phyloP scores from a whole-genome alignment of 768 basidiomycete genomes.

The Lanmaoa pseudosensibilis region DNA sequence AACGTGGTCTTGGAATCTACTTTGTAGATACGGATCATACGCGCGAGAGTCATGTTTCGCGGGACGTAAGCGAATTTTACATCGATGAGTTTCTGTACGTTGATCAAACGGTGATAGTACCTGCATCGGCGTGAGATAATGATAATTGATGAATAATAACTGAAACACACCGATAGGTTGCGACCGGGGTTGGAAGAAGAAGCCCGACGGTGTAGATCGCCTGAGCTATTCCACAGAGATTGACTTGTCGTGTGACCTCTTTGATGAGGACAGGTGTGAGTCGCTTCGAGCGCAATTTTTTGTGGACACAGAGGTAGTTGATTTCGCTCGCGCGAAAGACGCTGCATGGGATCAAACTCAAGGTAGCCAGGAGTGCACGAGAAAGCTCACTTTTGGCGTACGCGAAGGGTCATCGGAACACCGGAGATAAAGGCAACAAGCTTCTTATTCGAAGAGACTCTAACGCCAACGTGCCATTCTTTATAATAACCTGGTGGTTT shows the following conservation, averaged over 20 bases:
- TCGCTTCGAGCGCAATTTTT: constrained; percentile 94
- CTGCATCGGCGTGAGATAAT: constrained; percentile 38
- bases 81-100: constrained; percentile 89
- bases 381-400: constrained; percentile 71
- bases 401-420: constrained; percentile 82
- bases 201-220: constrained; percentile 96
- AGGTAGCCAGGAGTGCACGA: neutral
- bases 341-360: constrained; percentile 39
- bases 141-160: neutral
- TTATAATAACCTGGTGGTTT: constrained; percentile 90
- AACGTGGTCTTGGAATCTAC: constrained; percentile 52
- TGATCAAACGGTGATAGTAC: constrained; percentile 90
- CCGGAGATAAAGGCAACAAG: constrained; percentile 97
- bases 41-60: constrained; percentile 84
- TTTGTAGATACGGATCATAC: constrained; percentile 79
- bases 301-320: constrained; percentile 97
- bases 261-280: constrained; percentile 96
- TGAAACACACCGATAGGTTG: constrained; percentile 69
- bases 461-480: constrained; percentile 96
- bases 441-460: constrained; percentile 87
- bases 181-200: constrained; percentile 89
- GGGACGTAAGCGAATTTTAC: constrained; percentile 88
- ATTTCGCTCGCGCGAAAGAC: constrained; percentile 80
- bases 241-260: constrained; percentile 91
- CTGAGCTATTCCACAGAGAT: constrained; percentile 90